Percentiles rank a stretch among this genome's conserved stretches.
Conservation (phyloP, 805 yeast genomes). For the Metschnikowia picachoensis region DNA sequence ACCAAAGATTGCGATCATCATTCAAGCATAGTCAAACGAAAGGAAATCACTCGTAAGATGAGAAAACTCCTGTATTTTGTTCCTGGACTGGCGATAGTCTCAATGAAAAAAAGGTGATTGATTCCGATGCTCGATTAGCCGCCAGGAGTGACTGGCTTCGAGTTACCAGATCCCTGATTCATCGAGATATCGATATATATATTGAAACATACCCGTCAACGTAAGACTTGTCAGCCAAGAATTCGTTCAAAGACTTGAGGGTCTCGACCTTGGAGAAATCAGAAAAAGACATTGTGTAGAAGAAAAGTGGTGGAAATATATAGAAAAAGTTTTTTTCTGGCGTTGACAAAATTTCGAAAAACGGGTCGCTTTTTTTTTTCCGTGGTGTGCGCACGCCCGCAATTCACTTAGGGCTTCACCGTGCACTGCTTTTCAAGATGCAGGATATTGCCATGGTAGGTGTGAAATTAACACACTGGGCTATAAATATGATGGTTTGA, state of each 20-base stretch:
- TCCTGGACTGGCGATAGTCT: too few relatives aligned
- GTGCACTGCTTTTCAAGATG: not conserved
- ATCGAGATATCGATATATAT: not conserved
- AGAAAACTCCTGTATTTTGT: too few relatives aligned
- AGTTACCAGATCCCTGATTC: not conserved
- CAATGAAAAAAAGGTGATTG: not conserved
- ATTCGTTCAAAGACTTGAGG: conserved; percentile 65
- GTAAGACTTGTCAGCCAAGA: conserved; percentile 91
- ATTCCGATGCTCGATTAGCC: not conserved
- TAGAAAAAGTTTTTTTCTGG: conserved; percentile 9
- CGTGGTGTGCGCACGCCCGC: conserved; percentile 17
- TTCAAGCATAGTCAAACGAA: conserved; percentile 15
- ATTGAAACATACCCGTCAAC: conserved; percentile 79
- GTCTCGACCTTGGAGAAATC: conserved; percentile 75
- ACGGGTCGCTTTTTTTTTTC: conserved; percentile 3
- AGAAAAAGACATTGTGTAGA: conserved; percentile 59
- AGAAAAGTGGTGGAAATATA: conserved; percentile 9
- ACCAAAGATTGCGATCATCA: conserved; percentile 80
- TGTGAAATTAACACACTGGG: too few relatives aligned
- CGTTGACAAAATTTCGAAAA: conserved; percentile 6
- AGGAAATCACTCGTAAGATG: not conserved
- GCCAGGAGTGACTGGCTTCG: not conserved
- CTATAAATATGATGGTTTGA: too few relatives aligned
- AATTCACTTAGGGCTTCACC: conserved; percentile 10
- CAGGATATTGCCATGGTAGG: too few relatives aligned